Evolutionary conservation across 2,329 filamentous ascomycete species (phyloP).

Genomic region (Microcyclospora pomicola): DNA sequence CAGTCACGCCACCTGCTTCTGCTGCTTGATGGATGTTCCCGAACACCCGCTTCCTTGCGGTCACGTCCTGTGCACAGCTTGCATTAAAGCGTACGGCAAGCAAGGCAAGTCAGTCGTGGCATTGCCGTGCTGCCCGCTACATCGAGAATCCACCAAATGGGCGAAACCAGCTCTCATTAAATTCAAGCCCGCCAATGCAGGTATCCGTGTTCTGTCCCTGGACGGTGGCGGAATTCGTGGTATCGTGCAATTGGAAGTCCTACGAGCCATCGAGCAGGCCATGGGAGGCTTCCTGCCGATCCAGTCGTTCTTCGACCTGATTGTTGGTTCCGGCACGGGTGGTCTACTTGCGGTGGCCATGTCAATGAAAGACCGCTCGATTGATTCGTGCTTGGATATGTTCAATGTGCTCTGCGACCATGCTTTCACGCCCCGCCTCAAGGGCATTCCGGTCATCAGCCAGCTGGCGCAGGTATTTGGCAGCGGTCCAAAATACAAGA

Average conservation of each 20-base stretch:
- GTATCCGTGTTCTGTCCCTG: conserved; percentile 17
- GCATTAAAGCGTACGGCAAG: conserved; percentile 25
- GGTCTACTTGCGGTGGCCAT: conserved; percentile 33
- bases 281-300: conserved; percentile 28
- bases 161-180: conserved; percentile 20
- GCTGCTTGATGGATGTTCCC: conserved; percentile 31
- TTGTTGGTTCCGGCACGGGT: conserved; percentile 34
- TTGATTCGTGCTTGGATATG: conserved; percentile 26
- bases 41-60: conserved; percentile 33
- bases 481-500: conserved; percentile 21
- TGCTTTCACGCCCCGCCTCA: conserved; percentile 29
- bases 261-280: conserved; percentile 27
- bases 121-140: conserved; percentile 23
- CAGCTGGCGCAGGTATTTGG: conserved; percentile 17
- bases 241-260: conserved; percentile 32
- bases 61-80: conserved; percentile 32
- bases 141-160: conserved; percentile 20
- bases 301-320: conserved; percentile 36
- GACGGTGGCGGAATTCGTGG: conserved; percentile 33
- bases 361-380: conserved; percentile 24
- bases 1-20: conserved; percentile 31
- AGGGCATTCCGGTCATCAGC: conserved; percentile 22
- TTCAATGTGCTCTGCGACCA: conserved; percentile 27
- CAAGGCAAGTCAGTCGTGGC: conserved; percentile 13
- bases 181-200: conserved; percentile 16